phyloP scores from a whole-genome alignment of 306 rosid species.

The Lagenaria siceraria region DNA sequence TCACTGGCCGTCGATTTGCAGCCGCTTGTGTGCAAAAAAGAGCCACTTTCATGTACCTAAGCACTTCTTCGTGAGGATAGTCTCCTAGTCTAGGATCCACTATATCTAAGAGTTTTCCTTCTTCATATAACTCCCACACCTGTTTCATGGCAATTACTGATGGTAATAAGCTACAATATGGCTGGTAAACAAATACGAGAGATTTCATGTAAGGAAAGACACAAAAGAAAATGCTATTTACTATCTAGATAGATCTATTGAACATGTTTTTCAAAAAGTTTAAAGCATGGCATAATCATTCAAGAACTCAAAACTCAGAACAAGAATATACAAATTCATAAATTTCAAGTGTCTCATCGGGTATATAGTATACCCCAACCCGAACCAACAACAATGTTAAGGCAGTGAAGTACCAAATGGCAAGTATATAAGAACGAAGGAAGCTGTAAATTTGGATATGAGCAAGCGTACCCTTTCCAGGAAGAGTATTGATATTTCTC shows the following conservation, averaged over 20 bases:
- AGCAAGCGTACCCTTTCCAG: slow-evolving; percentile 56
- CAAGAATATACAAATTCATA: neutral
- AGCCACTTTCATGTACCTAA: slow-evolving; percentile 78
- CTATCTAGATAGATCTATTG: neutral
- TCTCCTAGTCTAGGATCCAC: slow-evolving; percentile 55
- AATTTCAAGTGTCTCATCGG: neutral
- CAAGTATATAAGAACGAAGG: neutral
- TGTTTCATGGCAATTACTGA: slow-evolving; percentile 10
- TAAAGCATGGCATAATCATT: neutral
- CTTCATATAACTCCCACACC: slow-evolving; percentile 93
- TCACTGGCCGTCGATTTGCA: slow-evolving; percentile 62
- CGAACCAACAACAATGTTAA: neutral
- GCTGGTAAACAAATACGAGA: neutral
- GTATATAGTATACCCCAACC: neutral
- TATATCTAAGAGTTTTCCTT: slow-evolving; percentile 51
- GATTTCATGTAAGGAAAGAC: neutral
- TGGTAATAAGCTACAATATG: neutral
- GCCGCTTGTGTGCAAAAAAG: slow-evolving; percentile 78
- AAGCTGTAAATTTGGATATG: neutral
- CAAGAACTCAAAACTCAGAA: neutral
- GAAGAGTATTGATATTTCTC: slow-evolving; percentile 41
- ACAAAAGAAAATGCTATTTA: neutral
- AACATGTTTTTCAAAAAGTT: neutral
- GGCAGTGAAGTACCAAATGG: neutral
- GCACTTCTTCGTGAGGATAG: slow-evolving; percentile 51